Base-by-base conservation (phyloP, 164 flowering plant genomes). In the Sextonia rubra region DNA sequence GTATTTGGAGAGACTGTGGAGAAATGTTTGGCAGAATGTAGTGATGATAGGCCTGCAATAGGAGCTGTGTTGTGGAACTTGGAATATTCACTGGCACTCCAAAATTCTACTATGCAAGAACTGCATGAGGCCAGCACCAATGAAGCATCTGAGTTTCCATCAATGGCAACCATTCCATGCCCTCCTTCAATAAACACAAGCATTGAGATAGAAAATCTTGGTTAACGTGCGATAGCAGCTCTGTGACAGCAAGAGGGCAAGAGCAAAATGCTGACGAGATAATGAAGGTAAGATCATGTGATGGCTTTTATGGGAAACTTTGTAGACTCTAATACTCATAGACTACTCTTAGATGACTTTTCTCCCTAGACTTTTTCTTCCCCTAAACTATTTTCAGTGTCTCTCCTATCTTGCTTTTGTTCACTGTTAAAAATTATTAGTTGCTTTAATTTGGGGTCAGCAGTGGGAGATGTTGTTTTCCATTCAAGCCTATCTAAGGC, bases 51-150 rank as follows among this genome's bases (percentile, higher is more conserved):
- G 83, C 96, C 93, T 24, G 79, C 81, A 1, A 89, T 89, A 87
- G 93, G 93, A 44, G 91, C 88, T 73, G 93, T 87, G 32, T 65
- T 91, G 61, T 91, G 93, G 93, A 89, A 89, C 56, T 78, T 91
- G 81, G 96, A 89, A 66, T 68, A 86, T 68, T 80, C 77, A 44
- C 82, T 89, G 72, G 90, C 85, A 80, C 88, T 91, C 69, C 89
- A 89, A 55, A 88, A 87, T 71, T 79, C 72, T 61, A 85, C 23
- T 5, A 22, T 61, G 29, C 64, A 52, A 66, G 81, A 77, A 68
- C 67, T 79, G 22, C 75, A 29, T 1, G 82, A 73, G 49, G 73
- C 68, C n/a, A 64, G 69, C 64, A 71, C 68, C 17, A 64, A 8
- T n/a, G 24, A 70, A 32, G 76, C 27, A 48, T 18, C 73, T 0